A percentile compares a stretch with the other conserved stretches of the same genome.
phyloP scores from a whole-genome alignment of 2,329 filamentous ascomycete genomes.

The Penicillium occitanis region DNA sequence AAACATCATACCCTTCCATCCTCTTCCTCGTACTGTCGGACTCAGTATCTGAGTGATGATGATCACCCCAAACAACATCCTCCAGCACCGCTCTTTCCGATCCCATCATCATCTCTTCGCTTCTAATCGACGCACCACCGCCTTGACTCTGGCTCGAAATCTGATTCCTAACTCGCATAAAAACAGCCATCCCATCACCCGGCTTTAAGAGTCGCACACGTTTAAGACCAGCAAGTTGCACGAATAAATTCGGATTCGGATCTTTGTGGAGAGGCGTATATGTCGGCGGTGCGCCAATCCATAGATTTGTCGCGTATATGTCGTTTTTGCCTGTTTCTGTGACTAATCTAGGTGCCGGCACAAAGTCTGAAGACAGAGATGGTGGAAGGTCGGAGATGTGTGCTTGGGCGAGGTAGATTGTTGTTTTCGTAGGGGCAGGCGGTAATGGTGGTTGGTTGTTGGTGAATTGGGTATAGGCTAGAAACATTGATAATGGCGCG shows the following conservation, averaged over 20 bases:
- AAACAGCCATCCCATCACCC: constrained; percentile 62
- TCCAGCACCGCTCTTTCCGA: constrained; percentile 67
- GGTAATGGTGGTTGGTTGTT: too few relatives aligned
- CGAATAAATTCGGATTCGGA: constrained; percentile 90
- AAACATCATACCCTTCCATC: constrained; percentile 49
- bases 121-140: constrained; percentile 58
- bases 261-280: constrained; percentile 90
- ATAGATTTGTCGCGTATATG: constrained; percentile 82
- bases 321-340: constrained; percentile 68
- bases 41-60: background rate
- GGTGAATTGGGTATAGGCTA: constrained; percentile 50
- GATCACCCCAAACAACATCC: constrained; percentile 64
- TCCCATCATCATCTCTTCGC: constrained; percentile 89
- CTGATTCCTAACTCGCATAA: constrained; percentile 50
- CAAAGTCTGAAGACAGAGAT: constrained; percentile 61
- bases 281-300: constrained; percentile 83
- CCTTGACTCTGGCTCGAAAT: constrained; percentile 34
- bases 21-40: background rate
- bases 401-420: constrained; percentile 81
- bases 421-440: background rate
- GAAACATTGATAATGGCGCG: constrained; percentile 61
- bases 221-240: constrained; percentile 76
- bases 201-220: constrained; percentile 70
- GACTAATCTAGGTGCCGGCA: constrained; percentile 65
- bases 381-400: constrained; percentile 67